These are phyloP conservation scores for Globisporangium nagaii DNA, from an alignment of 352 stramenopile genomes.

Conservation along the genomic window DNA sequence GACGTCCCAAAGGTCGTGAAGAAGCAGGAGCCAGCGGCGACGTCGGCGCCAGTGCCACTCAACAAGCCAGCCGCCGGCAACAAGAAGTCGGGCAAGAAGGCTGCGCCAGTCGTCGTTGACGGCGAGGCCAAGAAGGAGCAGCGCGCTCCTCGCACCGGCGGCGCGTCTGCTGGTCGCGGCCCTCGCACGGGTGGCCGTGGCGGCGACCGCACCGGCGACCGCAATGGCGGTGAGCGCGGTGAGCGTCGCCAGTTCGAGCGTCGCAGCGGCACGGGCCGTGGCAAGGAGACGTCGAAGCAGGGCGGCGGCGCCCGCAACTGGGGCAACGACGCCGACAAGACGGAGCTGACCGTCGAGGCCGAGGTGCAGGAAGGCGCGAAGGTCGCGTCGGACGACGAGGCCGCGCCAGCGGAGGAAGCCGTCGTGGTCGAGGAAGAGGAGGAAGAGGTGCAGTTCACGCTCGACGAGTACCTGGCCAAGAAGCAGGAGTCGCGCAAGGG, in stretches of 20 bases:
- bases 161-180: conserved; percentile 34
- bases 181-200: conserved; percentile 38
- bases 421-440: conserved; percentile 51
- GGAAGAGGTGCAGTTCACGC: conserved; percentile 80
- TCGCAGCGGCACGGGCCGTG: conserved; percentile 92
- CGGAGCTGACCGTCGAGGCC: conserved; percentile 70
- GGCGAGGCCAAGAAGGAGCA: conserved; percentile 45
- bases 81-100: conserved; percentile 76
- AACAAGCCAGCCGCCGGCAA: conserved; percentile 84
- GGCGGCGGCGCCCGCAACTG: conserved; percentile 95
- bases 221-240: conserved; percentile 48
- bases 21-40: conserved; percentile 43
- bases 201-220: conserved; percentile 33
- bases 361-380: conserved; percentile 51
- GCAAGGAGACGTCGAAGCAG: conserved; percentile 94
- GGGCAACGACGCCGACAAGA: conserved; percentile 93
- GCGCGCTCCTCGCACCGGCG: conserved; percentile 39
- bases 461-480: conserved; percentile 82
- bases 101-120: conserved; percentile 24
- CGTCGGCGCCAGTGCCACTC: conserved; percentile 53
- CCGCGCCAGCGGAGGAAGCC: conserved; percentile 37
- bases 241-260: conserved; percentile 90
- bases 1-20: conserved; percentile 58
- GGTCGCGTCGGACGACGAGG: conserved; percentile 48
- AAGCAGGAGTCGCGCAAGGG: conserved; percentile 64